phyloP scores from a whole-genome alignment of 768 basidiomycete genomes.

The Suillus sp. region DNA sequence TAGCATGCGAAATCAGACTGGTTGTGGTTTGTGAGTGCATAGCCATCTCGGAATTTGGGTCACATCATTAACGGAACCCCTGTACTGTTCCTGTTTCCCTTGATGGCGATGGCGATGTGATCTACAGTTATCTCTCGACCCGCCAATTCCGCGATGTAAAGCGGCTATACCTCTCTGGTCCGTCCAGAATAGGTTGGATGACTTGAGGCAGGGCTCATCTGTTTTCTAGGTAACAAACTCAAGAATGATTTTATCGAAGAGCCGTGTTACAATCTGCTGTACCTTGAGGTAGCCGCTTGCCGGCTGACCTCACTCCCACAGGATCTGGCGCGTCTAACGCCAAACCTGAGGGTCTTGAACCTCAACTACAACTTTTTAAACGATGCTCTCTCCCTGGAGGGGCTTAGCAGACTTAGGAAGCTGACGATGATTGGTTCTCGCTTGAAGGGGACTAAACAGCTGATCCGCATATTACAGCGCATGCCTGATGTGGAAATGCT shows the following conservation, averaged over 20 bases:
- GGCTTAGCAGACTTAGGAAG: slow-evolving; percentile 76
- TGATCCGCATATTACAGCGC: slow-evolving; percentile 70
- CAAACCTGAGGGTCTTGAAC: slow-evolving; percentile 90
- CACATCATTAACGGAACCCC: slow-evolving; percentile 40
- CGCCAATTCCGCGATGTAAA: slow-evolving; percentile 90
- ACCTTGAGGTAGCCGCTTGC: slow-evolving; percentile 91
- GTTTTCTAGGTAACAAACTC: slow-evolving; percentile 69
- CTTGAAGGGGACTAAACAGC: slow-evolving; percentile 68
- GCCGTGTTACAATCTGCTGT: slow-evolving; percentile 86
- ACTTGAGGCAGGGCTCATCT: slow-evolving; percentile 25
- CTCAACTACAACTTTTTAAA: slow-evolving; percentile 97
- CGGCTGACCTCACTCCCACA: slow-evolving; percentile 74
- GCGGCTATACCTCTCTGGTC: slow-evolving; percentile 92
- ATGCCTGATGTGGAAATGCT: slow-evolving; percentile 85
- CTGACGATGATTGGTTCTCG: slow-evolving; percentile 86
- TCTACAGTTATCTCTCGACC: slow-evolving; percentile 43
- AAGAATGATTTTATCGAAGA: slow-evolving; percentile 61
- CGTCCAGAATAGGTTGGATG: slow-evolving; percentile 36
- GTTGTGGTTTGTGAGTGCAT: slow-evolving; percentile 67
- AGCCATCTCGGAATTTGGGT: slow-evolving; percentile 17
- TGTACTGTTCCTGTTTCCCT: slow-evolving; percentile 30
- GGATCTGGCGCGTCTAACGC: slow-evolving; percentile 63
- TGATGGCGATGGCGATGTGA: slow-evolving; percentile 33
- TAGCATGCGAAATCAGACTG: slow-evolving; percentile 87
- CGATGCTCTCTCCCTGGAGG: slow-evolving; percentile 65